Percentiles rank a stretch among this genome's conserved stretches.
Evolutionary conservation across 2,329 filamentous ascomycete species (phyloP).

Genomic region (Aspergillus sp.): DNA sequence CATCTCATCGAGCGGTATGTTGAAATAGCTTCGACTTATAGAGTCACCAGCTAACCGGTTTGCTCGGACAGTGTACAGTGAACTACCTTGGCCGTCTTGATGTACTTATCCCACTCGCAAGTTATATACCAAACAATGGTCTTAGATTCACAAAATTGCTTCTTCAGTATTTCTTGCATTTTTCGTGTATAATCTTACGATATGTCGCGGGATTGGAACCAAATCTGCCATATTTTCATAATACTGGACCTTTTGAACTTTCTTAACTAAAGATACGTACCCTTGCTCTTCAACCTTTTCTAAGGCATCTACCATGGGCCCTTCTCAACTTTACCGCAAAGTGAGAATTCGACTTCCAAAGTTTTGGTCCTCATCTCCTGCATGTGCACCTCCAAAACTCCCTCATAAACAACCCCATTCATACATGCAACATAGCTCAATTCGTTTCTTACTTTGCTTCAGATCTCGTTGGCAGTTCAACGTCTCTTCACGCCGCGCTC

Average conservation of each 20-base stretch:
- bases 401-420: background rate
- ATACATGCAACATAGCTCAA: background rate
- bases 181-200: too few relatives aligned
- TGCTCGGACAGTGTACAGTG: slow-evolving; percentile 30
- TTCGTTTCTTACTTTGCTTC: background rate
- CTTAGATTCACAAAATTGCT: background rate
- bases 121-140: background rate
- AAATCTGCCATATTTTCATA: too few relatives aligned
- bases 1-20: slow-evolving; percentile 92
- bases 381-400: background rate
- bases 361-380: background rate
- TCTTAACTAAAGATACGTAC: too few relatives aligned
- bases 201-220: too few relatives aligned
- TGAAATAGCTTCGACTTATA: background rate
- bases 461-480: background rate
- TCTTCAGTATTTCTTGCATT: background rate
- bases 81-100: slow-evolving; percentile 7
- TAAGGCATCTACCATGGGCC: too few relatives aligned
- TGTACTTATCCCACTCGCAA: background rate
- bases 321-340: too few relatives aligned
- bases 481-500: slow-evolving; percentile 21
- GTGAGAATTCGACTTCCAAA: background rate
- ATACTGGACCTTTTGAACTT: too few relatives aligned
- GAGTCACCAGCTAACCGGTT: slow-evolving; percentile 1
- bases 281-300: too few relatives aligned